Base-by-base conservation (phyloP, 148 eudicot species). In the Heliamphora exappendiculata region DNA sequence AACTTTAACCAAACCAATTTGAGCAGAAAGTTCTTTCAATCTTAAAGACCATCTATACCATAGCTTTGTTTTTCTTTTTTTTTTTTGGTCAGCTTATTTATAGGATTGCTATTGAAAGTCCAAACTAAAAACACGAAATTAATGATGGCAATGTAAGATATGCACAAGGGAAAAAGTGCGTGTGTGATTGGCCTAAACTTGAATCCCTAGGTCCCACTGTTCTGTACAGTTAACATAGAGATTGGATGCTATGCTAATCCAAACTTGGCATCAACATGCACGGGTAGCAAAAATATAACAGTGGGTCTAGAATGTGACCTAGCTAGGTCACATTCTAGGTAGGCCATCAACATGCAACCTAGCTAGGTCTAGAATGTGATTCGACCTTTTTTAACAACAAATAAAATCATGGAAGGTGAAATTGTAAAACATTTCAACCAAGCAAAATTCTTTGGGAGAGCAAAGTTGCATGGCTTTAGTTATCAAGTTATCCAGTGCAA, bases 1-100 rank as follows among this genome's bases (percentile, higher is more conserved):
- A 71, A 71, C 29, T 71, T 36, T 49, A 73, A 73, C 36, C 14
- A 34, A 73, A 73, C 36, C 14, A 34, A 54, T 34, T n/a, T 11
- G n/a, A 55, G 45, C n/a, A 54, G 45, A 6, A 22, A 19, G 70
- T 37, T 19, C 7, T 19, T 47, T 2, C 1, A 47, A 20, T 26
- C 47, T 68, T 41, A 29, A 47, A 45, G 16, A 28, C 28, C 28
- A 29, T 7, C 16, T 7, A 20, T 31, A 44, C 55, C 51, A 69
- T 26, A 69, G 33, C 3, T 9, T 69, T 60, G 39, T 0, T n/a
- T n/a, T n/a, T n/a, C n/a, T n/a, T n/a, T n/a, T n/a, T n/a, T n/a
- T n/a, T n/a, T n/a, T n/a, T n/a, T n/a, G n/a, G n/a, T n/a, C n/a
- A n/a, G n/a, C n/a, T n/a, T n/a, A n/a, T n/a, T n/a, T n/a, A n/a